Evolutionary conservation across 306 rosid genomes (phyloP), one percentile per base, ranked within the genome.

Genomic region (Vigna reflexopilosa): DNA sequence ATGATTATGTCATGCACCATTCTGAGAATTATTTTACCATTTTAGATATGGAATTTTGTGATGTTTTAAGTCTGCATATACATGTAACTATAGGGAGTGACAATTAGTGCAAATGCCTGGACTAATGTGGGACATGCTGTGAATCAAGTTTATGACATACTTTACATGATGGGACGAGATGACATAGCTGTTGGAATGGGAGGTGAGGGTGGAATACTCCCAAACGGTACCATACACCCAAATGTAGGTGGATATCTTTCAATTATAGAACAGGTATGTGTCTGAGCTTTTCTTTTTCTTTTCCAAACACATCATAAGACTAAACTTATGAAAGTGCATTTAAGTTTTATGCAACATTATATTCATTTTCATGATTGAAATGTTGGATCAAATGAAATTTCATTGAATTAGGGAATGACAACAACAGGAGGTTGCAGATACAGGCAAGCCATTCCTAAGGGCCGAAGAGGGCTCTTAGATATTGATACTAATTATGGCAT

Each of bases 241-340:
- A 76, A 95, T 85, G 98, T 95, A 68, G 98, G 98, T 48, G 98
- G 98, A 44, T 95, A 89, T 83, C 93, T 91, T 87, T 91, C 98
- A 49, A 80, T 95, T 47, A 91, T 91, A 42, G 98, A 95, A 75
- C 98, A 95, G 91, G 98, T 86, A 82, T 70, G 1, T 49, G 51
- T 71, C 34, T 30, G 40, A 5, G 40, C 4, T 48, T 63, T 64
- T 9, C 11, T 30, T 45, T 71, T 26, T 16, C 54, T 42, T 40
- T 67, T 80, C 22, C 52, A 55, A 30, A 16, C 58, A 15, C 15
- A 56, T 19, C 1, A 20, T 3, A 22, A 10, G 81, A 66, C 20
- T 48, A 15, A 20, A 54, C 24, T 7, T 8, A 28, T 28, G 32
- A 17, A 7, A 51, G n/a, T 2, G 28, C 26, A 17, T 55, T 55